Evolutionary conservation across 352 stramenopile genomes (phyloP).

Genomic region (Sclerospora graminicola): DNA sequence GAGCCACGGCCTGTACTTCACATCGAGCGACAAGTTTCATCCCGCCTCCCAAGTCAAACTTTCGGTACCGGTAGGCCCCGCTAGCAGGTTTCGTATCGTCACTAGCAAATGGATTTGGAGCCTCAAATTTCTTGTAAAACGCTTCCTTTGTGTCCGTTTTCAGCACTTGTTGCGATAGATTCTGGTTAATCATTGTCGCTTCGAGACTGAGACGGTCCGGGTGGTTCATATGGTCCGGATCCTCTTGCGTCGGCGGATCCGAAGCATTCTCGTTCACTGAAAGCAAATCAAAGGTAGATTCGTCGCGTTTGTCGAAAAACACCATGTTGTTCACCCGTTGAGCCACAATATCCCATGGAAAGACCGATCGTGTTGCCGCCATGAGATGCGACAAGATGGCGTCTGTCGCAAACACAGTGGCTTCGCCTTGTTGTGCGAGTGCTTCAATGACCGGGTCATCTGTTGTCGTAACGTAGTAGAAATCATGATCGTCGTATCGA

Average conservation of each 20-base stretch:
- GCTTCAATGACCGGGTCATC: conserved; percentile 95
- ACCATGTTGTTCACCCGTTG: conserved; percentile 90
- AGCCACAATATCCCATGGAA: conserved; percentile 96
- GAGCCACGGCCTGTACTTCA: conserved; percentile 89
- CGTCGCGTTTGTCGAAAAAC: conserved; percentile 97
- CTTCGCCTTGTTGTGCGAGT: conserved; percentile 84
- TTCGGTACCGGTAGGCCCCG: conserved; percentile 95
- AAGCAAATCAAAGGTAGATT: conserved; percentile 90
- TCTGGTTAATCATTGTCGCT: conserved; percentile 98
- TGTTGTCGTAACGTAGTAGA: conserved; percentile 95
- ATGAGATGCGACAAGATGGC: conserved; percentile 96
- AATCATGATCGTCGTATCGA: conserved; percentile 87
- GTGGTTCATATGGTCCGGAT: conserved; percentile 92
- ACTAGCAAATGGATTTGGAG: conserved; percentile 92
- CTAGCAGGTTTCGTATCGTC: conserved; percentile 86
- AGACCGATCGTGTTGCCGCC: conserved; percentile 91
- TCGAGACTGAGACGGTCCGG: conserved; percentile 93
- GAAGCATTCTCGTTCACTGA: conserved; percentile 93
- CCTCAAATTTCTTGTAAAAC: conserved; percentile 53
- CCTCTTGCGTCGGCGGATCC: conserved; percentile 78
- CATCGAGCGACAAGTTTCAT: conserved; percentile 89
- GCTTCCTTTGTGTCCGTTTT: conserved; percentile 36
- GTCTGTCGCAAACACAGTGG: conserved; percentile 95
- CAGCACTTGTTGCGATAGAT: conserved; percentile 96
- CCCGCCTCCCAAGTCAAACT: conserved; percentile 88